Evolutionary conservation across 1,139 yeast genomes (phyloP), one percentile per base, ranked within the genome.

Genomic region (Candida sanyaensis): DNA sequence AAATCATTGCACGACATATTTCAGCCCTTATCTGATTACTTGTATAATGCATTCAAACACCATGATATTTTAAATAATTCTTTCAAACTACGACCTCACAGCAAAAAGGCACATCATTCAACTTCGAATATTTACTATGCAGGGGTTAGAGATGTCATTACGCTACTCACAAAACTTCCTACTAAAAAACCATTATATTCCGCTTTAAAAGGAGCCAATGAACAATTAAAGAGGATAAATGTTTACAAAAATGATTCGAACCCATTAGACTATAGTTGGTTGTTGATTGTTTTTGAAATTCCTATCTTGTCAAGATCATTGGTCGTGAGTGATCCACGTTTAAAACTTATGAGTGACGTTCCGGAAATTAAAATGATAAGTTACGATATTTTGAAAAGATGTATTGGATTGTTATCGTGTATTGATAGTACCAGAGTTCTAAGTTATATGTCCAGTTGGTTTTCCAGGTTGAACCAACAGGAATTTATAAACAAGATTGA

Each of bases 381-480:
- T 24, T 84, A 83, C 58, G 92, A 88, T 45, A 73, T 90, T 3
- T 61, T 84, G 24, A 87, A 86, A 58, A 71, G 92, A 43, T 66
- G 81, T 3, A 68, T 88, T 36, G 96, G 96, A 0, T 69, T 86
- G 5, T 56, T 89, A 43, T 75, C 93, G 0, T 77, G 83, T 54
- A 57, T 78, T 4, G 73, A 76, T 30, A 62, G 75, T 3, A 57
- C 66, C 0, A 60, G 69, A 10, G 62, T 77, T 2, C 61, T 55
- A 21, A 78, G 77, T 37, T 76, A 77, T 54, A 60, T 86, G 32
- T 72, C 82, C 2, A 75, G 79, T 51, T 86, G 90, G 87, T 70
- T 86, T 56, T 73, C 84, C 6, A 68, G 77, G 45, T 63, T 73
- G 32, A 61, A 80, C 1, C 44, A 52, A 0, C 60, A 59, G 0